These are phyloP conservation scores for Epichloe sylvatica DNA, from an alignment of 2,329 filamentous ascomycete species.

Conservation along the genomic window DNA sequence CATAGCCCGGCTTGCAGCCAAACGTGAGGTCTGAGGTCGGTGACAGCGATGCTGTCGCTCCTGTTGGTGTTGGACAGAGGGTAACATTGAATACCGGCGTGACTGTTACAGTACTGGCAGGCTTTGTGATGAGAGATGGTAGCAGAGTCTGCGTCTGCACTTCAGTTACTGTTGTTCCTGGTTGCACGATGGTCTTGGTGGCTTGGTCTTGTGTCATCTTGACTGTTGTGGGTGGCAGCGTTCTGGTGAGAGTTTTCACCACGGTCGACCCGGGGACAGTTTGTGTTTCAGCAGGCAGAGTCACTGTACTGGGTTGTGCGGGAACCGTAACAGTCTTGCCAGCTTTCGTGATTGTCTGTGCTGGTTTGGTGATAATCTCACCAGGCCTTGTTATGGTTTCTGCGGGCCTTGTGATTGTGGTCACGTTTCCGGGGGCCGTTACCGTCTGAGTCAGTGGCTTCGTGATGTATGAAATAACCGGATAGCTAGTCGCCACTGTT, in stretches of 20 bases:
- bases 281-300: slow-evolving; percentile 13
- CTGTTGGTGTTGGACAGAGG: slow-evolving; percentile 32
- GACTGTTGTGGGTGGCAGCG: slow-evolving; percentile 6
- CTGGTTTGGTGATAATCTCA: slow-evolving; percentile 7
- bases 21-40: slow-evolving; percentile 31
- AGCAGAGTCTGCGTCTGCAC: slow-evolving; percentile 17
- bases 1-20: slow-evolving; percentile 38
- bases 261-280: slow-evolving; percentile 7
- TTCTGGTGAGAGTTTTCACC: slow-evolving; percentile 4
- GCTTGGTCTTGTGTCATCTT: slow-evolving; percentile 9
- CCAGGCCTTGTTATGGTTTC: slow-evolving; percentile 2
- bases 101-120: slow-evolving; percentile 16
- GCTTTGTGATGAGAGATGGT: slow-evolving; percentile 15
- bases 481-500: slow-evolving; percentile 7
- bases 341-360: not conserved
- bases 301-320: slow-evolving; percentile 13
- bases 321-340: slow-evolving; percentile 13
- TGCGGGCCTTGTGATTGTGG: slow-evolving; percentile 4
- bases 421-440: slow-evolving; percentile 4
- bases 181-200: slow-evolving; percentile 19
- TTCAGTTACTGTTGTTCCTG: slow-evolving; percentile 17
- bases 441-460: slow-evolving; percentile 3
- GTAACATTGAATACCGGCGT: slow-evolving; percentile 19
- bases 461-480: slow-evolving; percentile 7
- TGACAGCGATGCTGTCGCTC: slow-evolving; percentile 18